Percentiles rank a stretch among this genome's conserved stretches.
These are phyloP conservation scores for Candida alai DNA, from an alignment of 805 yeast genomes.

Conservation along the genomic window DNA sequence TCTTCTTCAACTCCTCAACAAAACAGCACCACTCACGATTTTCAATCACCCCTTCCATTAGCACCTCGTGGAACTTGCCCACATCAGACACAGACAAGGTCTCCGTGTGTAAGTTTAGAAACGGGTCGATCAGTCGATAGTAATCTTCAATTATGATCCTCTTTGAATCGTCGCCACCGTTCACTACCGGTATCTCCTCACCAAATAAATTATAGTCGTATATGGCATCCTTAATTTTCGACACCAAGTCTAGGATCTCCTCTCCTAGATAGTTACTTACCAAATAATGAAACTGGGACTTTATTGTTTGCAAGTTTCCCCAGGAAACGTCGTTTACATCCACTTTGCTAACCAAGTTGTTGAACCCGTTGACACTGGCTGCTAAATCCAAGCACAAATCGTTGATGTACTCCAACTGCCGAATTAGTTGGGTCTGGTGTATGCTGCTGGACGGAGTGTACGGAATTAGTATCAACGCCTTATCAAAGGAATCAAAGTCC, in stretches of 20 bases:
- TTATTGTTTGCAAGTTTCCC: constrained; percentile 5
- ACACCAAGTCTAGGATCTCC: constrained; percentile 8
- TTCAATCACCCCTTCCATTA: constrained; percentile 6
- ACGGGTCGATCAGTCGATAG: constrained; percentile 4
- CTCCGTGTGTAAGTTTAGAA: constrained; percentile 3
- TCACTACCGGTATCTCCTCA: constrained; percentile 3
- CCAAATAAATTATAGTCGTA: constrained; percentile 9
- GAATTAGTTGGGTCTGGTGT: constrained; percentile 2
- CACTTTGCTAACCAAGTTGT: constrained; percentile 6
- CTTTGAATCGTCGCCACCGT: not conserved
- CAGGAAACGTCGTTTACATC: constrained; percentile 4
- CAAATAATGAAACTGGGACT: constrained; percentile 7
- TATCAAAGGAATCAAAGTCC: constrained; percentile 6
- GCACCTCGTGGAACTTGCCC: constrained; percentile 6
- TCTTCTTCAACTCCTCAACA: constrained; percentile 1
- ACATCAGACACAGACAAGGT: constrained; percentile 6
- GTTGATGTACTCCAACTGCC: constrained; percentile 4
- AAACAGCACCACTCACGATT: constrained; percentile 6
- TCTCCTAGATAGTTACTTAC: constrained; percentile 8
- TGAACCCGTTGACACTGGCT: constrained; percentile 5
- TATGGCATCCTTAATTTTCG: constrained; percentile 6
- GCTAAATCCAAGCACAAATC: constrained; percentile 5
- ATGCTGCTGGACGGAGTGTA: constrained; percentile 1
- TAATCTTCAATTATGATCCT: not conserved
- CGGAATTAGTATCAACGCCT: constrained; percentile 7